Evolutionary conservation across 129 eudicot genomes (phyloP).

Genomic region (Helianthus annuus): HanXRQr2.0-SUNRISE NC_035438.2:29735193-29735692

Average conservation of each 20-base stretch:
- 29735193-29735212: too few relatives aligned
- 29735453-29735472: conserved; percentile 91
- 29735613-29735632: too few relatives aligned
- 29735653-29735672: conserved; percentile 53
- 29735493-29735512: conserved; percentile 6
- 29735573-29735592: too few relatives aligned
- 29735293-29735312: too few relatives aligned
- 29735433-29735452: conserved; percentile 85
- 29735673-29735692: conserved; percentile 72
- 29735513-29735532: too few relatives aligned
- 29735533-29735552: too few relatives aligned
- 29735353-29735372: conserved; percentile 83
- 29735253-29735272: too few relatives aligned
- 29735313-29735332: conserved; percentile 50
- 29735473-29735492: conserved; percentile 67
- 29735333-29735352: conserved; percentile 39
- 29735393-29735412: conserved; percentile 95
- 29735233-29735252: too few relatives aligned
- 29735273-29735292: too few relatives aligned
- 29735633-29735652: background rate
- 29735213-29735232: too few relatives aligned
- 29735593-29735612: too few relatives aligned
- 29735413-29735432: conserved; percentile 92
- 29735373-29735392: conserved; percentile 84
- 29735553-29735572: too few relatives aligned